Base-by-base conservation (phyloP, 2,329 filamentous ascomycete species). In the Dactylellina cionopaga region DNA sequence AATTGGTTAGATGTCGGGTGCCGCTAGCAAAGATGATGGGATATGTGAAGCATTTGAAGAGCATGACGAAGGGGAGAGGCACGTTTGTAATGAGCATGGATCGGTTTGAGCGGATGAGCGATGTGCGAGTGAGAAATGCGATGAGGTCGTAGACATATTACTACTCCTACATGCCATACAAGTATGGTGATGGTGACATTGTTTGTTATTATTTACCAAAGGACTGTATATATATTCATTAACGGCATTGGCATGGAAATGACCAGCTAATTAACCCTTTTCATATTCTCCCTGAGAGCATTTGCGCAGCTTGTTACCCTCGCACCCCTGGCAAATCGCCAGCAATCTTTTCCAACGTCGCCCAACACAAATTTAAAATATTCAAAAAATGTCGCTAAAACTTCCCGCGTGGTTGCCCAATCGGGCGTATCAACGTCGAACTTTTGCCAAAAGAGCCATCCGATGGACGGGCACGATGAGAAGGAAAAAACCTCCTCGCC, bases 1-100 rank as follows among this genome's bases (percentile, higher is more conserved):
- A 85, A 63, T 84, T 89, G 52, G 92, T 99, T 76, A 88, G 90
- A 9, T 95, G 93, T 19, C 88, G 91, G 77, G 94, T 98, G 25
- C 95, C 95, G 29, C 84, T 98, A 77, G 96, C 95, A 81, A 94
- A 98, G 81, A 97, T 98, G 92, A 89, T 98, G 33, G 91, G 94
- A 41, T 99, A 98, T 80, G 84, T 98, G 76, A 92, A 92, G 79
- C 91, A 96, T 79, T 81, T 99, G 75, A 85, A 95, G 56, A 93
- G 92, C 80, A 85, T 96, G 83, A 99, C 94, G 2, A 91, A 90
- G 1, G 95, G 95, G 0, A 85, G 95, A 62, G 89, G 89, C 0
- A 91, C 89, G 1, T 92, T 91, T 79, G 87, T 91, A 3, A 92
- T 92, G 89, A 86, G 82, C 74, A 86, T 91, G 49, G 89, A 91